Conservation (phyloP, 202 grass and related monocot species). For the Digitaria exilis region DNA sequence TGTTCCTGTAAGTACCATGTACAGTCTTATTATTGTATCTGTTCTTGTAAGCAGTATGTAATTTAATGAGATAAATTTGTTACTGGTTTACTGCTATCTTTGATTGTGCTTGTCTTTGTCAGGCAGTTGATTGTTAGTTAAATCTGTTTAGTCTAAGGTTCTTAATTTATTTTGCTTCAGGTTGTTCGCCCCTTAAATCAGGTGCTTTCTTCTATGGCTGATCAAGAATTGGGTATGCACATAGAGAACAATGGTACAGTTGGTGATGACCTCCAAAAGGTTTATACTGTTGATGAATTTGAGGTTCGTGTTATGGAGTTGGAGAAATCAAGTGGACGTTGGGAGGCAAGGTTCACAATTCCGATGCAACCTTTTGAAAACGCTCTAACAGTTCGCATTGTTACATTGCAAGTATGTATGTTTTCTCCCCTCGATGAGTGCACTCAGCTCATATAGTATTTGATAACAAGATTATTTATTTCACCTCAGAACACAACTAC, state of each 20-base stretch:
- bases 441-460: conserved; percentile 5
- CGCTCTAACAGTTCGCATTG: conserved; percentile 83
- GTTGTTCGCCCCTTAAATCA: conserved; percentile 77
- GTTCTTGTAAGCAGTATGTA: conserved; percentile 57
- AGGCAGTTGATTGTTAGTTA: background rate
- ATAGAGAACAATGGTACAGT: conserved; percentile 61
- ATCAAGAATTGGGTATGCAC: conserved; percentile 74
- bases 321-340: conserved; percentile 71
- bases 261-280: conserved; percentile 84
- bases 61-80: background rate
- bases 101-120: conserved; percentile 11
- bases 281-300: conserved; percentile 90
- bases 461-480: conserved; percentile 31
- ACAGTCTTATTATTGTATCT: conserved; percentile 67
- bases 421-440: background rate
- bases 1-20: background rate
- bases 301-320: conserved; percentile 83
- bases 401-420: conserved; percentile 83
- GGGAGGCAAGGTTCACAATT: conserved; percentile 76
- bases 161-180: conserved; percentile 49
- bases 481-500: conserved; percentile 78
- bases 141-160: conserved; percentile 13
- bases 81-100: conserved; percentile 10
- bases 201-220: conserved; percentile 77
- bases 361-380: conserved; percentile 94